A percentile compares a stretch with the other conserved stretches of the same genome.
Conservation (phyloP, 257 asterid species). For the Thymus quinquecostatus region DNA sequence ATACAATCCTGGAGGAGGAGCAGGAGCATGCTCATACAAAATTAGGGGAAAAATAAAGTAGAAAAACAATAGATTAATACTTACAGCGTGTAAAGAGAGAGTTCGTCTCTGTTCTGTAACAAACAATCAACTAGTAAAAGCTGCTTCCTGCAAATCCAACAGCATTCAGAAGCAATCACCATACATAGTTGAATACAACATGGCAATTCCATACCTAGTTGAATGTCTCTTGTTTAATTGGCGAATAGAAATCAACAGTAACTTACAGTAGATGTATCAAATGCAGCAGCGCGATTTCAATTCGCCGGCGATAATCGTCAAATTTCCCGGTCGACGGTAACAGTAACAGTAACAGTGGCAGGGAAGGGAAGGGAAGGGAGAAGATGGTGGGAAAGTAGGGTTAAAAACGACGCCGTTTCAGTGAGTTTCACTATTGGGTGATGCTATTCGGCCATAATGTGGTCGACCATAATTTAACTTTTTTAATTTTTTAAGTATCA, state of each 20-base stretch:
- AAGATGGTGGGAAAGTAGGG: background rate
- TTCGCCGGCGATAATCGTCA: background rate
- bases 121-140: no score
- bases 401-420: background rate
- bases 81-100: background rate
- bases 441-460: no score
- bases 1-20: constrained; percentile 10
- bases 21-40: constrained; percentile 12
- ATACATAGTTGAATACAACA: no score
- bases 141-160: no score
- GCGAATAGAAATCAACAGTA: no score
- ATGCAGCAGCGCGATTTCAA: background rate
- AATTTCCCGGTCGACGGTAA: background rate
- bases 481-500: no score
- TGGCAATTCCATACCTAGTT: no score
- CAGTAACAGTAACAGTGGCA: background rate
- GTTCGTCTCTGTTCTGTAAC: no score
- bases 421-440: background rate
- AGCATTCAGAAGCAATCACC: no score
- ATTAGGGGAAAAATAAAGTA: background rate
- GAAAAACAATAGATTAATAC: background rate
- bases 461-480: no score
- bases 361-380: background rate
- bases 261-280: background rate
- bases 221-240: no score